These are phyloP conservation scores for Fusarium floridanum DNA, from an alignment of 2,329 filamentous ascomycete genomes.

Conservation along the genomic window DNA sequence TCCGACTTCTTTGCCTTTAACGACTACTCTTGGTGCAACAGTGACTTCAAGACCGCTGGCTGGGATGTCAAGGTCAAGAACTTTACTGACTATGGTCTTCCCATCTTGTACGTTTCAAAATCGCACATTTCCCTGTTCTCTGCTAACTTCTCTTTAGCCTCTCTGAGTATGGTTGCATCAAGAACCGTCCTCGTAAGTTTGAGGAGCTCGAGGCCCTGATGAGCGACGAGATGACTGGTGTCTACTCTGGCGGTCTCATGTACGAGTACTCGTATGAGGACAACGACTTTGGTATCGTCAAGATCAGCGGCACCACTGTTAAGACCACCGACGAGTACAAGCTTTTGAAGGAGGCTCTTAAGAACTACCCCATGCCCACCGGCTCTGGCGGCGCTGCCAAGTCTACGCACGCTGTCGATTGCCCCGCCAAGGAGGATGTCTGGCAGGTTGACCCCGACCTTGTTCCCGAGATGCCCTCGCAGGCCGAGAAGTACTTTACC, in stretches of 20 bases:
- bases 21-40: slow-evolving; percentile 89
- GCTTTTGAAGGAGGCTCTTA: slow-evolving; percentile 62
- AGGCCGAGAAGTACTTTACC: slow-evolving; percentile 66
- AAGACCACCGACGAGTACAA: slow-evolving; percentile 72
- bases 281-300: slow-evolving; percentile 84
- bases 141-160: slow-evolving; percentile 62
- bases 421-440: slow-evolving; percentile 61
- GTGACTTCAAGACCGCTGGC: slow-evolving; percentile 76
- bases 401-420: slow-evolving; percentile 61
- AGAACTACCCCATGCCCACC: slow-evolving; percentile 63
- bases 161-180: slow-evolving; percentile 93
- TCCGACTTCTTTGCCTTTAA: slow-evolving; percentile 93
- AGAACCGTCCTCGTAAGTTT: slow-evolving; percentile 81
- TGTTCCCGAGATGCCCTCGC: slow-evolving; percentile 65
- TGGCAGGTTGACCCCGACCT: slow-evolving; percentile 66
- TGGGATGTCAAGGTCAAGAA: slow-evolving; percentile 92
- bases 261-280: slow-evolving; percentile 92
- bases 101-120: slow-evolving; percentile 74
- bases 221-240: slow-evolving; percentile 82
- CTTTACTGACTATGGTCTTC: slow-evolving; percentile 87
- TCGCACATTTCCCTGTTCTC: neutral
- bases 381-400: slow-evolving; percentile 64
- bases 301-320: slow-evolving; percentile 68
- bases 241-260: slow-evolving; percentile 96
- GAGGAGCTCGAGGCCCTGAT: slow-evolving; percentile 85